Evolutionary conservation across 495 filamentous ascomycete species (phyloP).

Genomic region (Penicillium ochrochloron): DNA sequence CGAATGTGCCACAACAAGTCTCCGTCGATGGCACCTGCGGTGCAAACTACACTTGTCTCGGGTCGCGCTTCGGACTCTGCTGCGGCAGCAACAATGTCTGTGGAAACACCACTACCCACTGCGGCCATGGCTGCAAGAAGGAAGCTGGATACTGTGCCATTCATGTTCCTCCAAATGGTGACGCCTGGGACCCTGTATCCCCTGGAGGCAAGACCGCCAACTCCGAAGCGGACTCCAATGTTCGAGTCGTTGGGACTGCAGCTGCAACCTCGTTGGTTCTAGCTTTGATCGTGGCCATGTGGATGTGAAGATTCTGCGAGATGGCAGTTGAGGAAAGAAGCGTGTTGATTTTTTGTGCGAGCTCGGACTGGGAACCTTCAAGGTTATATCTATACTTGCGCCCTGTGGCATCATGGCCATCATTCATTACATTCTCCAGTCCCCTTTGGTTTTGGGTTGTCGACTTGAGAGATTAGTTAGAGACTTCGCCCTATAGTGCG

Average conservation of each 20-base stretch:
- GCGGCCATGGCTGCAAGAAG: conserved; percentile 54
- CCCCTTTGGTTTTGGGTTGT: neutral
- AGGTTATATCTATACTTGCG: conserved; percentile 23
- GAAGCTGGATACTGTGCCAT: conserved; percentile 53
- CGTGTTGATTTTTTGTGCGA: conserved; percentile 14
- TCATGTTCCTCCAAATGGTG: conserved; percentile 29
- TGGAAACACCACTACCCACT: conserved; percentile 55
- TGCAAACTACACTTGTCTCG: conserved; percentile 51
- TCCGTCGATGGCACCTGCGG: conserved; percentile 60
- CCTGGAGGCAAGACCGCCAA: conserved; percentile 15
- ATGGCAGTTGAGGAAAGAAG: conserved; percentile 5
- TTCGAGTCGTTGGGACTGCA: conserved; percentile 27
- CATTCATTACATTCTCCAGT: conserved; percentile 13
- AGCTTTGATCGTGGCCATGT: conserved; percentile 32
- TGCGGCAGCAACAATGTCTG: conserved; percentile 50
- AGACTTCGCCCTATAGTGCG: neutral
- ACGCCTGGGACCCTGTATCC: conserved; percentile 29
- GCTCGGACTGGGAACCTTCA: neutral
- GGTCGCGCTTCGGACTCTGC: conserved; percentile 48
- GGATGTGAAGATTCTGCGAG: conserved; percentile 21
- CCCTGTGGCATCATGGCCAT: conserved; percentile 1
- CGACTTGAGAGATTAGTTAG: neutral
- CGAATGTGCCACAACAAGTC: conserved; percentile 40
- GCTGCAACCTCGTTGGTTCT: conserved; percentile 33
- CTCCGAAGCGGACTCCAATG: conserved; percentile 27